These are phyloP conservation scores for Rhizopus stolonifer DNA, from an alignment of 371 early-diverging fungal species.

Conservation along the genomic window DNA sequence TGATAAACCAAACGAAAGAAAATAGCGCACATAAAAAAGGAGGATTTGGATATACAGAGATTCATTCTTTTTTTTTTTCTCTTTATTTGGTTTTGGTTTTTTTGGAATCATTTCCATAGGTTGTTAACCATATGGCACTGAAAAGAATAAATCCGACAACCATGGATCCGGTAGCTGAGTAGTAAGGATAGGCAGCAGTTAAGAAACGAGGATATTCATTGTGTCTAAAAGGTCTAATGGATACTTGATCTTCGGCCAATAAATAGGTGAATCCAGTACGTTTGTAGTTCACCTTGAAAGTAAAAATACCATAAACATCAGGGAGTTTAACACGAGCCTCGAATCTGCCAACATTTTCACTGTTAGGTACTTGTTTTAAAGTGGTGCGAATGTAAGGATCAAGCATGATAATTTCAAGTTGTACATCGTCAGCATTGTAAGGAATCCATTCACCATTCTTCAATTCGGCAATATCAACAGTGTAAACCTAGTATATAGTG, in stretches of 20 bases:
- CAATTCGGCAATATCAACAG: constrained; percentile 78
- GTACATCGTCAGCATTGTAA: constrained; percentile 73
- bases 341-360: constrained; percentile 43
- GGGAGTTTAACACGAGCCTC: constrained; percentile 73
- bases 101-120: constrained; percentile 21
- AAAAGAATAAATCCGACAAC: constrained; percentile 83
- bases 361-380: constrained; percentile 50
- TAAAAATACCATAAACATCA: constrained; percentile 95
- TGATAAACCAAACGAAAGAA: too few species aligned
- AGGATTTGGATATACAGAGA: too few species aligned
- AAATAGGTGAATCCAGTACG: constrained; percentile 78
- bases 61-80: neutral
- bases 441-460: constrained; percentile 80
- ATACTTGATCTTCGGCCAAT: constrained; percentile 72
- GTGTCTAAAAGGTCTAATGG: constrained; percentile 89
- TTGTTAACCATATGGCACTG: constrained; percentile 74
- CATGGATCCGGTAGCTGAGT: constrained; percentile 83
- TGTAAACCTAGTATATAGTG: constrained; percentile 61
- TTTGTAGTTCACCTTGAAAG: constrained; percentile 90
- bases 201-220: constrained; percentile 95
- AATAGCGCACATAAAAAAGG: too few species aligned
- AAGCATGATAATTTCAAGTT: constrained; percentile 93
- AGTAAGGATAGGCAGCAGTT: constrained; percentile 91
- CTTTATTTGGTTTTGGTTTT: constrained; percentile 7
- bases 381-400: constrained; percentile 93